Conservation (phyloP, 2,329 filamentous ascomycete species). For the Apiospora hydei region DNA sequence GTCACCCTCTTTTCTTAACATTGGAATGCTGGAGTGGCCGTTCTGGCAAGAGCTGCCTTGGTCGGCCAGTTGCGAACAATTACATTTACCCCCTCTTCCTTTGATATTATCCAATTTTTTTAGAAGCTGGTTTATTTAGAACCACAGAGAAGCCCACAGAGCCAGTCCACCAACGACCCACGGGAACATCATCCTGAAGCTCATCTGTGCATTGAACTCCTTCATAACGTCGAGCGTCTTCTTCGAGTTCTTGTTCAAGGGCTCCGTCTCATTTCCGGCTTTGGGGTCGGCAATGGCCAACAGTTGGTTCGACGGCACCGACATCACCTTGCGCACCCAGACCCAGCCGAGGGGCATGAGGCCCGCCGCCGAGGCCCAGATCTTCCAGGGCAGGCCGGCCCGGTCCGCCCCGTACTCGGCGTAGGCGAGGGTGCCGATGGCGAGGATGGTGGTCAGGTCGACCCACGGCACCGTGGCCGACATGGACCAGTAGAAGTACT, state of each 20-base stretch:
- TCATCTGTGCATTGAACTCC: constrained; percentile 27
- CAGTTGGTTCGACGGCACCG: constrained; percentile 21
- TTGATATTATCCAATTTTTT: too few species aligned
- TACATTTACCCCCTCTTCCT: too few species aligned
- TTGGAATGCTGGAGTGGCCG: too few species aligned
- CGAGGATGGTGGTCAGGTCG: constrained; percentile 25
- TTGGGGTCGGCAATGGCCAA: constrained; percentile 2
- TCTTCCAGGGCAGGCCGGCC: constrained; percentile 24
- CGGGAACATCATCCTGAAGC: constrained; percentile 25
- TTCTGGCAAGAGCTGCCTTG: too few species aligned
- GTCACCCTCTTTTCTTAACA: too few species aligned
- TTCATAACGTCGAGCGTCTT: constrained; percentile 26
- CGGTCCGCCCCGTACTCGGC: constrained; percentile 15
- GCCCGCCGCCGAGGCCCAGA: constrained; percentile 26
- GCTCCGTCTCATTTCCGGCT: neutral
- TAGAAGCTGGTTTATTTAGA: neutral
- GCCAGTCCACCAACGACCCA: constrained; percentile 25
- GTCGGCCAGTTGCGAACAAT: too few species aligned
- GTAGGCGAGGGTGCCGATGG: constrained; percentile 23
- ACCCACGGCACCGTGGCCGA: constrained; percentile 23
- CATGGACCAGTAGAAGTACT: constrained; percentile 27
- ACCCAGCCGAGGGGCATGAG: constrained; percentile 26
- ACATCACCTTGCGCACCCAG: constrained; percentile 25
- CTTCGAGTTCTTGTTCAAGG: constrained; percentile 22
- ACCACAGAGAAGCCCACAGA: constrained; percentile 25